These are phyloP conservation scores for Tolypocladium nubicola DNA, from an alignment of 2,329 filamentous ascomycete genomes.

Conservation along the genomic window DNA sequence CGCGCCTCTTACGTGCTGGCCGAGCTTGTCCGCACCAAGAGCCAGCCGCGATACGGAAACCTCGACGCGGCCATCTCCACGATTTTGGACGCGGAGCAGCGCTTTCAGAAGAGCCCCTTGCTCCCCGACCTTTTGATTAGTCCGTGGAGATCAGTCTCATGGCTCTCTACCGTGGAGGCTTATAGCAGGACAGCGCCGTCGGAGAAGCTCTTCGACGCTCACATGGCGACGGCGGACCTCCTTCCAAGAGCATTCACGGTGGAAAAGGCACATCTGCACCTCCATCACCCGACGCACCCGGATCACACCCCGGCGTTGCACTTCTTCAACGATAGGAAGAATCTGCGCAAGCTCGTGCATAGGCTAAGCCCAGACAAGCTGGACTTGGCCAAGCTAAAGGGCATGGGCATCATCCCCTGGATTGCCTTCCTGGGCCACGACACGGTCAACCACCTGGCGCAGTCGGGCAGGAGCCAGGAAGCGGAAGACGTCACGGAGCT, in stretches of 20 bases:
- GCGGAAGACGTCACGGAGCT: constrained; percentile 28
- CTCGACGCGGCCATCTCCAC: constrained; percentile 39
- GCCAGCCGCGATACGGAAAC: constrained; percentile 25
- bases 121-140: constrained; percentile 25
- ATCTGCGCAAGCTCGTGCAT: constrained; percentile 16
- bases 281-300: constrained; percentile 43
- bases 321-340: constrained; percentile 27
- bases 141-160: constrained; percentile 39
- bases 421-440: constrained; percentile 32
- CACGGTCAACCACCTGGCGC: constrained; percentile 32
- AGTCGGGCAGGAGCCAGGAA: constrained; percentile 27
- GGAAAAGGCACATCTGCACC: constrained; percentile 41
- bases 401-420: constrained; percentile 24
- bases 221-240: constrained; percentile 34
- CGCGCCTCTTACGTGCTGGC: constrained; percentile 23
- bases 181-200: constrained; percentile 34
- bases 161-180: constrained; percentile 40
- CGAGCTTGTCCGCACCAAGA: constrained; percentile 31
- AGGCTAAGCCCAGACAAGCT: constrained; percentile 13
- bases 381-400: constrained; percentile 15
- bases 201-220: constrained; percentile 39
- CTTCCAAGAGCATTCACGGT: constrained; percentile 26
- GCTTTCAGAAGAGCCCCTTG: constrained; percentile 24
- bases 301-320: constrained; percentile 34
- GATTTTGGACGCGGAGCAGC: constrained; percentile 33